Evolutionary conservation across 495 filamentous ascomycete genomes (phyloP), one percentile per base, ranked within the genome.

Genomic region (Hypomontagnella submonticulosa): DNA sequence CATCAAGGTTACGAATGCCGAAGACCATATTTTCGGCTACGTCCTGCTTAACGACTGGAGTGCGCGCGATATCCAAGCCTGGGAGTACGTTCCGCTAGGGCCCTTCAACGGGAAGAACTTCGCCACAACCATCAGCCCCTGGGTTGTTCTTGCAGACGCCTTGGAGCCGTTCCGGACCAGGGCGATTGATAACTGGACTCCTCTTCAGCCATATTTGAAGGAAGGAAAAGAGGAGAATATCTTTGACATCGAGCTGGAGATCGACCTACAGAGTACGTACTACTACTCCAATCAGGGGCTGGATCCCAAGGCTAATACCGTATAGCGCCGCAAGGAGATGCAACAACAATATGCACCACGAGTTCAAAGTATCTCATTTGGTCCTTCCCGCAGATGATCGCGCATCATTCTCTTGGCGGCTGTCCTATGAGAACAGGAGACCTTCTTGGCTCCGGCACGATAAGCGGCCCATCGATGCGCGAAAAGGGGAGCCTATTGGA

Each of bases 41-140:
- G 93, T 97, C 2, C 79, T 97, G 47, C 84, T 97, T 81, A 97
- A 97, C 75, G 93, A 97, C 75, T 97, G 93, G 93, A 93, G 89
- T 61, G 93, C 93, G 8, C 81, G 93, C 49, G 93, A 97, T 71
- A 89, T 97, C 42, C 93, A 97, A 75, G 81, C 83, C 4, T 97
- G 92, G 92, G 93, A 97, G 77, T 96, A 94, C 67, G 78, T 92
- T 1, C 91, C 91, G 3, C 77, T 95, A 19, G 91, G 91, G 0
- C 93, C 93, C 1, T 97, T 98, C 78, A 94, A 91, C 61, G 81
- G 86, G 4, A 98, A 98, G 84, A 97, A 95, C 75, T 96, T 97
- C 75, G 92, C 87, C n/a, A 95, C 92, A 0, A 90, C 85, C 2
- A 90, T 97, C 61, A 91, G 88, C 53, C 84, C 92, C 0, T 98